A percentile compares a stretch with the other conserved stretches of the same genome.
Conservation (phyloP, 2,329 filamentous ascomycete genomes). For the Alternaria sp. region DNA sequence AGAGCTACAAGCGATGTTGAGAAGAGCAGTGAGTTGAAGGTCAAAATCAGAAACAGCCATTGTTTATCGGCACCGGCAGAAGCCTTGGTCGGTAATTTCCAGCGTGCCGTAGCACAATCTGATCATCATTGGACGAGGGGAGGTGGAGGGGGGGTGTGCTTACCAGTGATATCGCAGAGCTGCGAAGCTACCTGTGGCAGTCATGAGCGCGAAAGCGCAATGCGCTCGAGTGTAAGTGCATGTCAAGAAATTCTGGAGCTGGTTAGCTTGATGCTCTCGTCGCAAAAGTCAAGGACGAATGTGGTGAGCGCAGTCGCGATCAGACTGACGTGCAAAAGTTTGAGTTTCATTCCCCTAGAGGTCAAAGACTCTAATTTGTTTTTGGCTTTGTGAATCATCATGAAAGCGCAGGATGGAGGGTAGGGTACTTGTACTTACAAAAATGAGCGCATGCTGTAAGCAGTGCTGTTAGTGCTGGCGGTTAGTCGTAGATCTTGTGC, state of each 20-base stretch:
- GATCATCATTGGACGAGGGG: conserved; percentile 44
- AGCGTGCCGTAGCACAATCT: conserved; percentile 51
- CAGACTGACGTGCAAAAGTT: conserved; percentile 55
- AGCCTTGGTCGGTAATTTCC: conserved; percentile 55
- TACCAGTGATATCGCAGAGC: conserved; percentile 1
- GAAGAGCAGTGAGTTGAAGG: conserved; percentile 8
- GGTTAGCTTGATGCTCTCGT: conserved; percentile 20
- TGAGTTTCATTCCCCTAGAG: conserved; percentile 51
- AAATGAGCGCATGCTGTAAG: conserved; percentile 2
- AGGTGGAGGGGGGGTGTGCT: neutral
- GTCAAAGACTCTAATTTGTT: conserved; percentile 57
- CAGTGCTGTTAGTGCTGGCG: neutral
- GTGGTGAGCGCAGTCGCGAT: conserved; percentile 26
- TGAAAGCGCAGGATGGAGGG: conserved; percentile 22
- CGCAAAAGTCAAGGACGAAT: neutral
- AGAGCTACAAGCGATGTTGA: conserved; percentile 3
- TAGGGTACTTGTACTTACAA: conserved; percentile 18
- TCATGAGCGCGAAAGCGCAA: neutral
- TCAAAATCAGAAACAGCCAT: conserved; percentile 51
- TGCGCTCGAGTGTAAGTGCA: neutral
- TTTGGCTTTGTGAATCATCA: conserved; percentile 52
- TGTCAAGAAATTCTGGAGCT: neutral
- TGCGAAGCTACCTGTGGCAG: neutral
- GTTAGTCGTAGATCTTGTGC: neutral
- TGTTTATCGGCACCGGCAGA: conserved; percentile 48